Evolutionary conservation across 192 early-diverging fungal species (phyloP), one percentile per base, ranked within the genome.

Genomic region (Cetraspora pellucida): DNA sequence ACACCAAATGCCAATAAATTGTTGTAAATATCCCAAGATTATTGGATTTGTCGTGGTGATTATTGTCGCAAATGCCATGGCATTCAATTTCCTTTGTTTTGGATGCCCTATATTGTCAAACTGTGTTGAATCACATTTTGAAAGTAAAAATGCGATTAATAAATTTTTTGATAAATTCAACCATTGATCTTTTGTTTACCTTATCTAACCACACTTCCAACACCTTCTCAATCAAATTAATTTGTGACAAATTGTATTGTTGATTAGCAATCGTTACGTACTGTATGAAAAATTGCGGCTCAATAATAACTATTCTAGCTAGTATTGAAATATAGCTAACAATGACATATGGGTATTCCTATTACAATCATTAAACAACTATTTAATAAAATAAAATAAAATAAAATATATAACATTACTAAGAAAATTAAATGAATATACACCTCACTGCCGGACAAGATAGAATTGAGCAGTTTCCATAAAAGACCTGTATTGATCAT

Each of bases 91-190:
- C 27, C 90, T 82, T 72, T 90, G 85, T 60, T 89, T 88, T 14
- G 87, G 82, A 64, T 94, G 90, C 10, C 89, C 87, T 60, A 94
- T 85, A 23, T 88, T 89, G 82, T 95, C 94, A 85, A 91, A 93
- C 92, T 94, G 71, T 46, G 5, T n/a, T 10, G 28, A n/a, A 8
- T 54, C 14, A 63, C 11, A 55, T 46, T 23, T 0, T 25, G 11
- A 43, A 23, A 30, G 21, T 46, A 46, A 74, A 55, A 14, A 9
- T 30, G 5, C 44, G 30, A 16, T 19, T 27, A 30, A 37, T 58
- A 44, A n/a, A 64, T 16, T 21, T 10, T 23, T 68, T 30, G 21
- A 44, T 55, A 65, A 44, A 49, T 60, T 65, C 43, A 10, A 67
- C 28, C 8, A 49, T 30, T 27, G 3, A 28, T 44, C 0, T 58